Conservation (phyloP, 2,329 filamentous ascomycete species). For the Coniochaeta sp. region DNA sequence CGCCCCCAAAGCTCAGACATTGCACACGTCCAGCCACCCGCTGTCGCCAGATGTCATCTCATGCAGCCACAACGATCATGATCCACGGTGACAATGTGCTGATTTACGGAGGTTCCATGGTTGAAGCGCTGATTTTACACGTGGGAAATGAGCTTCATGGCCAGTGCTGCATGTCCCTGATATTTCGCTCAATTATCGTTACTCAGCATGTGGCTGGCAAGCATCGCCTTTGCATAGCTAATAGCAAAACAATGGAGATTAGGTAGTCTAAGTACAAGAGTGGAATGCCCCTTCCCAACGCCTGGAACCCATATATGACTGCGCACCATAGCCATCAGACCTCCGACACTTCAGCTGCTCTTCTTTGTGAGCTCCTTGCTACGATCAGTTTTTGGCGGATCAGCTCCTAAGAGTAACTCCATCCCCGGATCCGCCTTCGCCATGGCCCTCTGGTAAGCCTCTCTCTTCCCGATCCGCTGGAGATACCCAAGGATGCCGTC, state of each 20-base stretch:
- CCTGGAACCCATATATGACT: neutral
- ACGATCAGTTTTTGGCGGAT: conserved; percentile 8
- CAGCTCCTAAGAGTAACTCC: conserved; percentile 20
- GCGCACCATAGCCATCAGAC: neutral
- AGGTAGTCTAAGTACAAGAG: neutral
- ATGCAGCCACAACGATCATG: neutral
- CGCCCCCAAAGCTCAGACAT: neutral
- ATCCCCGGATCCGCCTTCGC: conserved; percentile 40
- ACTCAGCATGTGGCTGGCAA: too few species aligned
- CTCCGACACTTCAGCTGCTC: neutral
- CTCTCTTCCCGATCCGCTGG: conserved; percentile 31
- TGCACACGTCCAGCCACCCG: neutral
- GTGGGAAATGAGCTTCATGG: neutral
- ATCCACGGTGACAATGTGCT: neutral
- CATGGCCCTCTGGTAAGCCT: conserved; percentile 39
- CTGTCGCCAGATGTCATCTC: neutral
- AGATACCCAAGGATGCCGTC: conserved; percentile 37
- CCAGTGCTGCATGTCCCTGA: neutral
- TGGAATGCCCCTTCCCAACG: neutral
- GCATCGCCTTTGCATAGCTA: neutral
- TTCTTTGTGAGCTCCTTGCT: neutral
- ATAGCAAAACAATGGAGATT: neutral
- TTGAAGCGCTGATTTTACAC: neutral
- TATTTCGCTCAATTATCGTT: too few species aligned
- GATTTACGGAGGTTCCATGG: neutral